Evolutionary conservation across 176 grass and related monocot species (phyloP).

Genomic region (Raddia guianensis): DNA sequence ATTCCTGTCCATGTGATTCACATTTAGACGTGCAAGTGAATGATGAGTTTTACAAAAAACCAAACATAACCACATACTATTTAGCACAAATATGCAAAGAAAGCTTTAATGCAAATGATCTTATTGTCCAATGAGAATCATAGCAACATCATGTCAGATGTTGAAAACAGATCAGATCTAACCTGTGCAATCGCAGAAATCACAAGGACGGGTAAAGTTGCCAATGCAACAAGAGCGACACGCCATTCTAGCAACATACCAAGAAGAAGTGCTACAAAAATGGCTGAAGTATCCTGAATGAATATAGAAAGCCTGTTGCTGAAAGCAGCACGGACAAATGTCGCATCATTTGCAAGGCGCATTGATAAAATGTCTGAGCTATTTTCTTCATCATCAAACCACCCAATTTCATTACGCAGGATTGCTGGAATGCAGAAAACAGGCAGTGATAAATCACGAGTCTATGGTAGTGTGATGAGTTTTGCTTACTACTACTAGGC

Average conservation of each 20-base stretch:
- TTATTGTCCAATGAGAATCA: not conserved
- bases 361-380: conserved; percentile 87
- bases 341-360: conserved; percentile 95
- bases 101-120: not conserved
- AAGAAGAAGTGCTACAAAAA: conserved; percentile 92
- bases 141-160: conserved; percentile 1
- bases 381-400: conserved; percentile 98
- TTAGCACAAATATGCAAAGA: not conserved
- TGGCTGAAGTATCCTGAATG: conserved; percentile 82
- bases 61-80: not conserved
- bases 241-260: conserved; percentile 90
- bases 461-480: conserved; percentile 20
- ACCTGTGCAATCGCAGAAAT: conserved; percentile 94
- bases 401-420: conserved; percentile 93
- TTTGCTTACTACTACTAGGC: conserved; percentile 6
- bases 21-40: conserved; percentile 1
- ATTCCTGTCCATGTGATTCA: not conserved
- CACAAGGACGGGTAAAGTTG: conserved; percentile 73
- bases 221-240: conserved; percentile 92
- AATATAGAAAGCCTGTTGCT: conserved; percentile 97
- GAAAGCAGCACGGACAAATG: conserved; percentile 94
- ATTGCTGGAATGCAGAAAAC: conserved; percentile 68
- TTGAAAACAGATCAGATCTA: conserved; percentile 38
- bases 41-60: not conserved
- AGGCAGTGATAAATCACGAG: not conserved